Percentiles rank a stretch among this genome's conserved stretches.
Evolutionary conservation across 805 yeast genomes (phyloP).

Genomic region (Kuraishia cidri): DNA sequence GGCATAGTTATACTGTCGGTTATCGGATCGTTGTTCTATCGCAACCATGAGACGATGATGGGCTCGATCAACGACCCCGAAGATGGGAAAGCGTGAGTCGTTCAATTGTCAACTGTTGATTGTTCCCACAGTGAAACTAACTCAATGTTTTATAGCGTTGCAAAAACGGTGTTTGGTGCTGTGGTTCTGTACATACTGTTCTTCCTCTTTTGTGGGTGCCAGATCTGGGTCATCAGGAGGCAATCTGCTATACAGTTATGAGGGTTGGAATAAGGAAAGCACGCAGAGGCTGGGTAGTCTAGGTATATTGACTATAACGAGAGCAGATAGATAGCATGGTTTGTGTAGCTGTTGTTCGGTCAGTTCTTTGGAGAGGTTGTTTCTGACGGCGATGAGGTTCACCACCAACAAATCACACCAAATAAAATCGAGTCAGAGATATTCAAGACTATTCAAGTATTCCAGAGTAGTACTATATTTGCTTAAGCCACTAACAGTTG

Average conservation of each 20-base stretch:
- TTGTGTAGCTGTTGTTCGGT: too few relatives aligned
- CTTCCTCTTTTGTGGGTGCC: slow-evolving; percentile 87
- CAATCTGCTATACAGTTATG: slow-evolving; percentile 54
- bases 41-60: slow-evolving; percentile 82
- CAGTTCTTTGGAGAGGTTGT: too few relatives aligned
- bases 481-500: too few relatives aligned
- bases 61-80: slow-evolving; percentile 89
- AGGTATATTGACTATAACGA: too few relatives aligned
- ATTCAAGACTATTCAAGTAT: too few relatives aligned
- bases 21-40: slow-evolving; percentile 73
- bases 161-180: slow-evolving; percentile 84
- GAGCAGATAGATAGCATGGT: too few relatives aligned
- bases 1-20: slow-evolving; percentile 83
- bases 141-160: slow-evolving; percentile 39
- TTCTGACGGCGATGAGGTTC: too few relatives aligned
- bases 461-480: too few relatives aligned
- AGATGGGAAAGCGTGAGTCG: slow-evolving; percentile 71
- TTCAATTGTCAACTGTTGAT: neutral
- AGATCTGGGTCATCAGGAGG: slow-evolving; percentile 55
- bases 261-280: too few relatives aligned
- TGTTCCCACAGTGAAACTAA: neutral
- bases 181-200: slow-evolving; percentile 74
- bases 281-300: too few relatives aligned
- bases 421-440: too few relatives aligned
- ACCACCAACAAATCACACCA: too few relatives aligned